phyloP scores from a whole-genome alignment of 1,284 basidiomycete genomes.

The Rhodotorula sp. region DNA sequence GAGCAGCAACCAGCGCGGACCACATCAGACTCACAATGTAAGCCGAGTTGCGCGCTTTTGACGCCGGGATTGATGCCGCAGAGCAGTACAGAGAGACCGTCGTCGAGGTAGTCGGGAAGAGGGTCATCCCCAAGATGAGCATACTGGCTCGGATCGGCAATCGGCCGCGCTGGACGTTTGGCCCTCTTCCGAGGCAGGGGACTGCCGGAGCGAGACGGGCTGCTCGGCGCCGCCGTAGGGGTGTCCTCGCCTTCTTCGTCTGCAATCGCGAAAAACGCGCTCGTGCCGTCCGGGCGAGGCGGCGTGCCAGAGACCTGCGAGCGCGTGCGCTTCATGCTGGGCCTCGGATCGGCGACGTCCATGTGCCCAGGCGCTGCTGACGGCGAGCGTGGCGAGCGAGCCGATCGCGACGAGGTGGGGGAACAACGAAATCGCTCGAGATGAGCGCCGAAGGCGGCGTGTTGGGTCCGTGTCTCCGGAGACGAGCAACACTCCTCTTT shows the following conservation, averaged over 20 bases:
- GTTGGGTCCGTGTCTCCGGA: too few species aligned
- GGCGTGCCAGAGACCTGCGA: background rate
- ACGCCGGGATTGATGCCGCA: slow-evolving; percentile 44
- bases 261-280: background rate
- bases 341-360: background rate
- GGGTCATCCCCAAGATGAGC: slow-evolving; percentile 47
- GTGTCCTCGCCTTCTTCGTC: background rate
- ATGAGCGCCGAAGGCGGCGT: background rate
- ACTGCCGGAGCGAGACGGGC: background rate
- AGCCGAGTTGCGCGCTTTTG: slow-evolving; percentile 63
- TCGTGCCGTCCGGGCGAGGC: slow-evolving; percentile 11
- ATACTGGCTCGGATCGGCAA: slow-evolving; percentile 51
- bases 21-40: slow-evolving; percentile 58
- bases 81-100: slow-evolving; percentile 51
- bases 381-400: background rate
- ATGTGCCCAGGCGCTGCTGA: background rate
- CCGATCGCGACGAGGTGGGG: background rate
- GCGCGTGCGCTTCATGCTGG: background rate
- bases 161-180: slow-evolving; percentile 46
- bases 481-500: too few species aligned
- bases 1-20: background rate
- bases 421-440: background rate
- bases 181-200: slow-evolving; percentile 19
- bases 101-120: slow-evolving; percentile 54
- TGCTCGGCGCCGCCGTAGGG: too few species aligned